Conservation (phyloP, 2,329 filamentous ascomycete species). For the Balansia obtecta region DNA sequence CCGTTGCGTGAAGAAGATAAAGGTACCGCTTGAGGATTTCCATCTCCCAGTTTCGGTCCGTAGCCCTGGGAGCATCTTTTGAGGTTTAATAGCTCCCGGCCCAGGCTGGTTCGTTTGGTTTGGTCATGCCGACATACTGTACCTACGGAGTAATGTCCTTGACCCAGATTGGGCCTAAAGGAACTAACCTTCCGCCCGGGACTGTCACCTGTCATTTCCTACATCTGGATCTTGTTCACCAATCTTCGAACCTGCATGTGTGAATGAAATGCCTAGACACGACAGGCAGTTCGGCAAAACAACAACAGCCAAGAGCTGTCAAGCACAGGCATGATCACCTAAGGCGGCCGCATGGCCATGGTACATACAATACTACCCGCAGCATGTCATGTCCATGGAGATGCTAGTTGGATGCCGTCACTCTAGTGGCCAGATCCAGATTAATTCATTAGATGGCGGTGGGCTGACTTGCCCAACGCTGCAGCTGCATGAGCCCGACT, state of each 20-base stretch:
- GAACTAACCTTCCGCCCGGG: not conserved
- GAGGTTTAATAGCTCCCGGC: too few species aligned
- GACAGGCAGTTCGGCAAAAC: not conserved
- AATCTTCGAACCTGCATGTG: not conserved
- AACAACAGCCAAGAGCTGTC: not conserved
- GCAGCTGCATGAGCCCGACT: slow-evolving; percentile 11
- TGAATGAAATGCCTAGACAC: not conserved
- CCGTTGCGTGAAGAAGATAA: too few species aligned
- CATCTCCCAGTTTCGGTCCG: too few species aligned
- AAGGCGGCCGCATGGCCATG: not conserved
- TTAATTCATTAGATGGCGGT: not conserved
- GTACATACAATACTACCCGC: not conserved
- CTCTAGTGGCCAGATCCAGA: not conserved
- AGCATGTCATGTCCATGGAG: not conserved
- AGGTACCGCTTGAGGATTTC: too few species aligned
- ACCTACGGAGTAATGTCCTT: not conserved
- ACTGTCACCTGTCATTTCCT: not conserved
- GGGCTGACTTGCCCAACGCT: slow-evolving; percentile 1
- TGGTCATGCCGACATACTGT: too few species aligned
- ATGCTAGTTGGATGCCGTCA: not conserved
- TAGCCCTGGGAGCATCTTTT: too few species aligned
- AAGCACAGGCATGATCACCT: not conserved
- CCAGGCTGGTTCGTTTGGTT: too few species aligned
- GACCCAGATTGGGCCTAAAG: not conserved
- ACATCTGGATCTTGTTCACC: not conserved